Conservation (phyloP, 23 red algal species). For the Gracilaria caudata region DNA sequence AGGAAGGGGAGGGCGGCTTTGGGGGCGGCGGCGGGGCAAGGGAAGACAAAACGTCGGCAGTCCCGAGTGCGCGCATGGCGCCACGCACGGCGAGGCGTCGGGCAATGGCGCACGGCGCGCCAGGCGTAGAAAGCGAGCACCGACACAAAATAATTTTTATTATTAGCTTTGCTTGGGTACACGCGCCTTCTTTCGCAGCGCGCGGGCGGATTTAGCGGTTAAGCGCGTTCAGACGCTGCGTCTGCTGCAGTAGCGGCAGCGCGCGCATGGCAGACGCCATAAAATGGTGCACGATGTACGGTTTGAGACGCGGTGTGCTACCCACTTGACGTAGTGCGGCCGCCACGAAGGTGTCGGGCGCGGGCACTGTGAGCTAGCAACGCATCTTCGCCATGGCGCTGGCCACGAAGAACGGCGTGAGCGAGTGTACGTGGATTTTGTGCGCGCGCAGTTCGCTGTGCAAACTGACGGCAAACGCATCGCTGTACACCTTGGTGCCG, state of each 20-base stretch:
- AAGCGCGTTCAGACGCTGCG: conserved; percentile 52
- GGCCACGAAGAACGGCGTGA: conserved; percentile 91
- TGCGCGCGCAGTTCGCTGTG: conserved; percentile 68
- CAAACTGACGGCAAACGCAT: conserved; percentile 85
- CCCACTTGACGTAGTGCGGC: conserved; percentile 54
- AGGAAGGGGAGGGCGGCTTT: background rate
- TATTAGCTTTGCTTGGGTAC: conserved; percentile 32
- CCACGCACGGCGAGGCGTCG: too few species aligned
- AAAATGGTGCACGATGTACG: conserved; percentile 86
- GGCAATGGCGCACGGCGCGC: too few species aligned
- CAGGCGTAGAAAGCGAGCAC: too few species aligned
- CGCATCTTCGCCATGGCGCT: conserved; percentile 95
- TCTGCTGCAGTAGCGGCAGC: conserved; percentile 71
- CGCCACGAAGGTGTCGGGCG: conserved; percentile 70
- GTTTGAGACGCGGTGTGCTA: conserved; percentile 53
- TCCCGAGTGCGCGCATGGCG: too few species aligned
- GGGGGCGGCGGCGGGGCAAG: background rate
- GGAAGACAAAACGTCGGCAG: too few species aligned
- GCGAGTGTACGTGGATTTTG: conserved; percentile 67
- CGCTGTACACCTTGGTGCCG: conserved; percentile 92
- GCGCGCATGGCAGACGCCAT: conserved; percentile 52
- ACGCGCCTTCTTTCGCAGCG: conserved; percentile 74
- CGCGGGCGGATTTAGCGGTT: conserved; percentile 74
- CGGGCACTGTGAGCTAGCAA: conserved; percentile 64
- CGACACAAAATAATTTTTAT: too few species aligned